These are phyloP conservation scores for Zygosaccharomyces sapae DNA, from an alignment of 1,139 yeast genomes.

Conservation along the genomic window DNA sequence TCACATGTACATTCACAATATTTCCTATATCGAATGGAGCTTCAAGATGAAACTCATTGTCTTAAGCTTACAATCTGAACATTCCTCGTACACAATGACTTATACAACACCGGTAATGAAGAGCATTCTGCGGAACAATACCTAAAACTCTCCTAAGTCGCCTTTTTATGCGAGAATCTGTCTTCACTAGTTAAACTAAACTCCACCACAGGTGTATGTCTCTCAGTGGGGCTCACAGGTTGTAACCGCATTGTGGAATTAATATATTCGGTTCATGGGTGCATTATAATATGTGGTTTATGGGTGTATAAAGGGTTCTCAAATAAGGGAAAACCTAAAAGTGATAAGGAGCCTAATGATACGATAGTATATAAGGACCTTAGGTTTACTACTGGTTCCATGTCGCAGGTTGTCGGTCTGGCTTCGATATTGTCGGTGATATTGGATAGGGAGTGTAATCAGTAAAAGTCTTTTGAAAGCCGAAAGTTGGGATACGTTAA, in stretches of 20 bases:
- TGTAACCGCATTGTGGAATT: neutral
- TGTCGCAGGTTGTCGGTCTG: neutral
- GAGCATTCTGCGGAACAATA: too few species aligned
- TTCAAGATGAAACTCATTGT: too few species aligned
- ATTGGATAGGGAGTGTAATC: neutral
- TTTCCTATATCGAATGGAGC: too few species aligned
- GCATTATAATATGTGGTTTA: neutral
- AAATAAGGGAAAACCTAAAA: conserved; percentile 1
- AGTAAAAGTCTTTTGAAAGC: neutral
- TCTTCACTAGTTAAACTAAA: too few species aligned
- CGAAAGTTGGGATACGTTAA: neutral
- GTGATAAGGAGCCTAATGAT: conserved; percentile 2
- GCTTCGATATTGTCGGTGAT: neutral
- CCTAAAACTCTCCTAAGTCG: too few species aligned
- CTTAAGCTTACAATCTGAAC: too few species aligned
- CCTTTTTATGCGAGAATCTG: too few species aligned
- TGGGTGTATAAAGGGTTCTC: neutral
- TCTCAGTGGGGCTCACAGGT: neutral
- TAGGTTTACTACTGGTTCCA: neutral
- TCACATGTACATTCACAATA: too few species aligned
- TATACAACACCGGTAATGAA: too few species aligned
- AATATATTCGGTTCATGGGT: neutral
- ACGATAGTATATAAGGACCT: neutral
- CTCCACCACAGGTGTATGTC: neutral
- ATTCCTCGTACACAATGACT: too few species aligned